phyloP scores from a whole-genome alignment of 2,329 filamentous ascomycete species.

The Podosphaera fusca region DNA sequence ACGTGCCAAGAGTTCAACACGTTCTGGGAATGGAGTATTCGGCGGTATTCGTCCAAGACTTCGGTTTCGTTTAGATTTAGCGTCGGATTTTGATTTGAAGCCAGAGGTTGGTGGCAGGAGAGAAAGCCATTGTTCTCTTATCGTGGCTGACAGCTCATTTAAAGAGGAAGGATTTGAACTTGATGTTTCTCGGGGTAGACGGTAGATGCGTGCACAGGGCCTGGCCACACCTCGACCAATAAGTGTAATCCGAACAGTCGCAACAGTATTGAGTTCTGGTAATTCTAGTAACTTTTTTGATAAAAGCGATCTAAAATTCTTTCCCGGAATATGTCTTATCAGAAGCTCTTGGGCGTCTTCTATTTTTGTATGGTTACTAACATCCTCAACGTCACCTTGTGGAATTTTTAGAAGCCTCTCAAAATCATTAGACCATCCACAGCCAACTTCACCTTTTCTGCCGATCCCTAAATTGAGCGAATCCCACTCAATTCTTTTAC shows the following conservation, averaged over 20 bases:
- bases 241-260: constrained; percentile 44
- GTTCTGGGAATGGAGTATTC: constrained; percentile 14
- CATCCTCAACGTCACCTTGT: too few species aligned
- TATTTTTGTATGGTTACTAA: too few species aligned
- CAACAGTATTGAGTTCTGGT: constrained; percentile 20
- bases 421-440: constrained; percentile 69
- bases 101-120: constrained; percentile 19
- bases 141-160: constrained; percentile 14
- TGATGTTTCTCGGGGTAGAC: constrained; percentile 31
- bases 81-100: constrained; percentile 10
- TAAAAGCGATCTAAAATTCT: constrained; percentile 8
- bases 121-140: constrained; percentile 51
- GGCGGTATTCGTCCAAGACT: constrained; percentile 9
- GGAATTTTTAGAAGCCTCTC: constrained; percentile 20
- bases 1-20: constrained; percentile 21
- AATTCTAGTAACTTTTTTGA: constrained; percentile 7
- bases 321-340: too few species aligned
- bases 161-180: constrained; percentile 13
- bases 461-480: constrained; percentile 50
- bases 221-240: constrained; percentile 45
- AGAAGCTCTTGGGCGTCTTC: too few species aligned
- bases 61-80: constrained; percentile 8
- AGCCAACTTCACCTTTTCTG: constrained; percentile 60
- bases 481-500: constrained; percentile 55
- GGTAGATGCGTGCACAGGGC: constrained; percentile 63